Conservation (phyloP, 2,329 filamentous ascomycete genomes). For the Fusarium mangiferae region DNA sequence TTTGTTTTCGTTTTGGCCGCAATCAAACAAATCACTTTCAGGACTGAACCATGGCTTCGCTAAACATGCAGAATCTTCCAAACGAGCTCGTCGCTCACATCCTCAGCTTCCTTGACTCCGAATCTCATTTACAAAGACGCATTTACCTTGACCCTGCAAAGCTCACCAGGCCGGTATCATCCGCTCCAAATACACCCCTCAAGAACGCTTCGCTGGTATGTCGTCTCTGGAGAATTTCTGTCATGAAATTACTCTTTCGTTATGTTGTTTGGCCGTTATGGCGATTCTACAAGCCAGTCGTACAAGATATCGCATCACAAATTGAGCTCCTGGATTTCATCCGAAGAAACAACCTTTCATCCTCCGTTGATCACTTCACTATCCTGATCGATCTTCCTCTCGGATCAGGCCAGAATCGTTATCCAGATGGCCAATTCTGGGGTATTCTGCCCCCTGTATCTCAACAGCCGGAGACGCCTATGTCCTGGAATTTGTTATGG, state of each 20-base stretch:
- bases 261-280: constrained; percentile 58
- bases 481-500: constrained; percentile 43
- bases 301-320: constrained; percentile 37
- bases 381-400: constrained; percentile 51
- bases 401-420: constrained; percentile 40
- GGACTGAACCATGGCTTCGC: not conserved
- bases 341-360: constrained; percentile 48
- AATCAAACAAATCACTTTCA: not conserved
- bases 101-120: constrained; percentile 62
- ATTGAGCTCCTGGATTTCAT: constrained; percentile 56
- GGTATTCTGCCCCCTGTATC: constrained; percentile 46
- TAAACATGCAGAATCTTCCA: constrained; percentile 57
- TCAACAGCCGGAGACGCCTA: constrained; percentile 18
- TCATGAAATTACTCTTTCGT: constrained; percentile 67
- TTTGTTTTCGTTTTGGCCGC: not conserved
- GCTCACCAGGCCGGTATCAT: constrained; percentile 40
- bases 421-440: constrained; percentile 41
- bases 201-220: constrained; percentile 67
- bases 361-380: constrained; percentile 55
- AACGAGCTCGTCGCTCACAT: constrained; percentile 70
- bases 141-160: constrained; percentile 61
- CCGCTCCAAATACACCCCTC: constrained; percentile 49
- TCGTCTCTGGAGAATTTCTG: constrained; percentile 61
- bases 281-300: constrained; percentile 43
- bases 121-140: constrained; percentile 59